Evolutionary conservation across 164 flowering plant species (phyloP).

Genomic region (Vitis riparia): DNA sequence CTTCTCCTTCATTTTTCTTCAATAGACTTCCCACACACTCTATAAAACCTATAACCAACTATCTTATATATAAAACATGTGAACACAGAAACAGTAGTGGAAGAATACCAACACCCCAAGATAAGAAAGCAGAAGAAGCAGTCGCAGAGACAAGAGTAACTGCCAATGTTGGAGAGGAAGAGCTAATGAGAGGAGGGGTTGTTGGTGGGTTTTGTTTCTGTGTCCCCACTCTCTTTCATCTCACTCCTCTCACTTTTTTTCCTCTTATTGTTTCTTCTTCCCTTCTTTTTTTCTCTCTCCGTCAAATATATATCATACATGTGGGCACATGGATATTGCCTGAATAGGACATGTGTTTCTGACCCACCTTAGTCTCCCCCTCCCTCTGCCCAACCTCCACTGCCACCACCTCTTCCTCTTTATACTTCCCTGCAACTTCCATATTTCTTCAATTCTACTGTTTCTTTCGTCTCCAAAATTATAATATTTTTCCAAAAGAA

Average conservation of each 20-base stretch:
- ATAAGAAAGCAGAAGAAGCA: neutral
- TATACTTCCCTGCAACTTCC: neutral
- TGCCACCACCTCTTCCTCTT: constrained; percentile 1
- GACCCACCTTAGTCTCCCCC: constrained; percentile 25
- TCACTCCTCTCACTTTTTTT: neutral
- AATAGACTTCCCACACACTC: neutral
- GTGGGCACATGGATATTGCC: constrained; percentile 46
- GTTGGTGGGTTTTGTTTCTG: neutral
- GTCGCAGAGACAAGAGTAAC: constrained; percentile 1
- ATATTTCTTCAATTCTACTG: too few species aligned
- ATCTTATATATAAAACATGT: too few species aligned
- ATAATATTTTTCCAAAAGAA: too few species aligned
- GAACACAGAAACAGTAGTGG: too few species aligned
- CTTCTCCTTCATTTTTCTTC: constrained; percentile 27
- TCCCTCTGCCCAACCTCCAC: neutral
- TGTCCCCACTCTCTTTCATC: neutral
- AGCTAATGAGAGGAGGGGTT: neutral
- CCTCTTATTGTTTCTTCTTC: neutral
- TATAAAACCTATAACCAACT: neutral
- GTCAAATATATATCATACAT: constrained; percentile 22
- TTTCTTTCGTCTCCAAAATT: too few species aligned
- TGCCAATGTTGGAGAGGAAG: neutral
- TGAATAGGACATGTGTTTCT: constrained; percentile 31
- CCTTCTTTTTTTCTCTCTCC: neutral
- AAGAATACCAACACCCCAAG: too few species aligned